Evolutionary conservation across 176 grass and related monocot species (phyloP).

Genomic region (Carex scoparia): DNA sequence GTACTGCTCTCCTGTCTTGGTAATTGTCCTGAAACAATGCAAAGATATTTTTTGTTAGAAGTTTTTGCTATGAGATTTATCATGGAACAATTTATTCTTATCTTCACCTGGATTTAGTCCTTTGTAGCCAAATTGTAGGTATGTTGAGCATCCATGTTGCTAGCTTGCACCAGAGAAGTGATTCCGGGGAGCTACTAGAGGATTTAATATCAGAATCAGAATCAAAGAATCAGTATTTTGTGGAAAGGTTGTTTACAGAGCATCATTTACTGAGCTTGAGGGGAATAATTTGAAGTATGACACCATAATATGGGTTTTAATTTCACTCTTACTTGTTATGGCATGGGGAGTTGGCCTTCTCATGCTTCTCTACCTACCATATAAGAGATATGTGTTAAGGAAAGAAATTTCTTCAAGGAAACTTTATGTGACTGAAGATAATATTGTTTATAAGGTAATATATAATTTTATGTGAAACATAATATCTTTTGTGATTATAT

Average conservation of each 20-base stretch:
- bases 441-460: constrained; percentile 55
- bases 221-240: constrained; percentile 23
- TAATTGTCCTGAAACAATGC: background rate
- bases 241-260: constrained; percentile 39
- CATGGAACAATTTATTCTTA: background rate
- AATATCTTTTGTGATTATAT: constrained; percentile 3
- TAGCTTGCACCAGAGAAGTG: constrained; percentile 44
- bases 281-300: constrained; percentile 47
- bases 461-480: background rate
- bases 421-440: constrained; percentile 44
- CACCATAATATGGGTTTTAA: constrained; percentile 56
- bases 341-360: constrained; percentile 64
- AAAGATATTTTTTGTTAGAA: background rate
- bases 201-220: constrained; percentile 33
- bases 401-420: constrained; percentile 47
- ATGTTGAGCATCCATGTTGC: constrained; percentile 49
- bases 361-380: constrained; percentile 65
- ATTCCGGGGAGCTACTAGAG: constrained; percentile 41
- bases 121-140: background rate
- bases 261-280: constrained; percentile 58
- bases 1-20: background rate
- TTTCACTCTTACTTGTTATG: constrained; percentile 61
- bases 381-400: constrained; percentile 56
- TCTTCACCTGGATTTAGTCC: background rate
- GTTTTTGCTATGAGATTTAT: background rate